Base-by-base conservation (phyloP, 495 filamentous ascomycete genomes). In the Penicillium egyptiacum region DNA sequence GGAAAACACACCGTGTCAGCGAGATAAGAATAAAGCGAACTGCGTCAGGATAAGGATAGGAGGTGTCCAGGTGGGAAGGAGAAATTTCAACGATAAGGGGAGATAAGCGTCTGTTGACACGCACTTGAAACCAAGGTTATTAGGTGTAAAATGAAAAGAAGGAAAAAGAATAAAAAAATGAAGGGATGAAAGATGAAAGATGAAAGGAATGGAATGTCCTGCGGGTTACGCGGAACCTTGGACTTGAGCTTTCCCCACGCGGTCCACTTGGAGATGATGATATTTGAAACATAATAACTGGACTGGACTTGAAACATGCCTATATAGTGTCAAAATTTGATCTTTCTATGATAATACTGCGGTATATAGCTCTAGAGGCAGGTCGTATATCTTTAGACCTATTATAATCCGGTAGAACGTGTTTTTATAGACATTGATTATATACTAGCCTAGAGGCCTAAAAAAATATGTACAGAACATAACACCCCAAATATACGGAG, bases 181-280 rank as follows among this genome's bases (percentile, higher is more conserved):
- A 30, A 11, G 40, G 28, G 33, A 31, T 55, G 31, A 31, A 41
- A 19, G n/a, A 31, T 17, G 17, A 28, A 48, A 45, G 26, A 26
- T 26, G 25, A 30, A 41, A 23, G 10, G 45, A 19, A 46, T 51
- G 50, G 54, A 60, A 56, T 58, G 44, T 45, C 39, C 50, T 42
- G 51, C 62, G 62, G 62, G 56, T 64, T 56, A 52, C 47, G 26
- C 62, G 62, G 62, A 64, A 62, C 62, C 55, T 53, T 64, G 62
- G 61, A 16, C 44, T 48, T 48, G 45, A 62, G 62, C 62, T 64
- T 64, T 58, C 62, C 59, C 61, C 61, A 64, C 61, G 57, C 48
- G 45, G 46, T 56, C 42, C 51, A 55, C 39, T 33, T 19, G 35
- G 35, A 17, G 26, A 39, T 19, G 37, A 22, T 39, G n/a, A 30